Base-by-base conservation (phyloP, 495 filamentous ascomycete genomes). In the Staphylotrichum tortipilum region DNA sequence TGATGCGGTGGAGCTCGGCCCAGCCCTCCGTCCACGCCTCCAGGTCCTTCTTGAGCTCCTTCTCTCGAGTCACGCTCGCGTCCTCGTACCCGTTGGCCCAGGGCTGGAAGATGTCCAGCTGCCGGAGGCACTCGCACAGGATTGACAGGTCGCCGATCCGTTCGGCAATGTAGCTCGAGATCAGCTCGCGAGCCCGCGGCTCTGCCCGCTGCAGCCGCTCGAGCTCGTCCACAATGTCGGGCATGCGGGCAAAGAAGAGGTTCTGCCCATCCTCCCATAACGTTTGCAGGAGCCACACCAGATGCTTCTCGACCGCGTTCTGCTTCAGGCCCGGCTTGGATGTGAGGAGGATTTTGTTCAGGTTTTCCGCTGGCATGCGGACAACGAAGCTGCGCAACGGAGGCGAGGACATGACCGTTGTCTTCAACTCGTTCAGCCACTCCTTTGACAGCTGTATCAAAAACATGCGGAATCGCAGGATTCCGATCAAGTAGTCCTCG, bases 91-190 rank as follows among this genome's bases (percentile, higher is more conserved):
- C 55, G 11, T 47, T 44, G n/a, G 71, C 73, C 69, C 75, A 77
- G 0, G 76, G 75, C 18, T 73, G 70, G 57, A 64, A 76, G 8
- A 70, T 50, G 4, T 69, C 48, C 4, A 80, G 18, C 47, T 80
- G 72, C 10, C 61, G 56, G 14, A 59, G 28, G 41, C 66, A 68
- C 47, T 76, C 48, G 2, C 63, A 53, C 7, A 74, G 26, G 22
- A 80, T 60, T 2, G 73, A 65, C 1, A 78, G 55, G 9, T 78
- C 68, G 1, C 69, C 65, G 26, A 80, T 62, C 0, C 60, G 22
- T 15, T 50, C 47, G 0, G 62, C 62, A 12, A 77, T 43, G 15
- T 40, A 61, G 1, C 56, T 15, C 0, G 76, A 78, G 10, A 80
- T 35, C 4, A 74, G 35, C 7, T 68, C 55, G 21, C 49, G 56